Base-by-base conservation (phyloP, 2,329 filamentous ascomycete genomes). In the Pseudocercospora crystallina region DNA sequence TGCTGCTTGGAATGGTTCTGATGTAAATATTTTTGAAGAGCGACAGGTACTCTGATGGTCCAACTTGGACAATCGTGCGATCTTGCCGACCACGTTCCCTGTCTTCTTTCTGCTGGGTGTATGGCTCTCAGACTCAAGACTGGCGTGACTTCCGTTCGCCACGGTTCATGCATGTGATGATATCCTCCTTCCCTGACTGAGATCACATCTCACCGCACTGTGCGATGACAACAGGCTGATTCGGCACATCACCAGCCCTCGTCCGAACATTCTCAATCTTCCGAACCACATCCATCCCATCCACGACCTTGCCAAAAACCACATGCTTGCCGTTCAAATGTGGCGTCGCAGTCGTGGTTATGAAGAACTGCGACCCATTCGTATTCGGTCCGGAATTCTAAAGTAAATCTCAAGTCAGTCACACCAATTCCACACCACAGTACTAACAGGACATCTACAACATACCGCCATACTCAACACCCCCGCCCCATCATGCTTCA, bases 361-460 rank as follows among this genome's bases (percentile, higher is more conserved):
- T 92, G 79, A 99, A 99, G 78, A 99, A 99, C 68, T 97, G 94
- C 53, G 84, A 90, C 33, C 94, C 94, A 71, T 97, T 97, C 59
- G 89, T 92, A 72, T 96, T 87, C 47, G 89, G 87, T 1, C 92
- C 92, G 26, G 88, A 87, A 69, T 96, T 96, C 86, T 94, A 56
- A 30, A 17, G 11, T 29, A 10, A 12, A n/a, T 35, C 14, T 39
- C 26, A 34, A 20, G 20, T 26, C 20, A 26, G 20, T 15, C 35
- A 36, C 20, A 11, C 10, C 34, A 17, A 38, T 15, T 29, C 37
- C 20, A 26, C 7, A 26, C n/a, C n/a, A n/a, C n/a, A n/a, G n/a
- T n/a, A 53, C 31, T 20, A 40, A 36, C 31, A 53, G 43, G n/a
- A n/a, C n/a, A n/a, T n/a, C n/a, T n/a, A n/a, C n/a, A n/a, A n/a